phyloP scores from a whole-genome alignment of 2,329 filamentous ascomycete genomes.

The Paradendryphiella salina region DNA sequence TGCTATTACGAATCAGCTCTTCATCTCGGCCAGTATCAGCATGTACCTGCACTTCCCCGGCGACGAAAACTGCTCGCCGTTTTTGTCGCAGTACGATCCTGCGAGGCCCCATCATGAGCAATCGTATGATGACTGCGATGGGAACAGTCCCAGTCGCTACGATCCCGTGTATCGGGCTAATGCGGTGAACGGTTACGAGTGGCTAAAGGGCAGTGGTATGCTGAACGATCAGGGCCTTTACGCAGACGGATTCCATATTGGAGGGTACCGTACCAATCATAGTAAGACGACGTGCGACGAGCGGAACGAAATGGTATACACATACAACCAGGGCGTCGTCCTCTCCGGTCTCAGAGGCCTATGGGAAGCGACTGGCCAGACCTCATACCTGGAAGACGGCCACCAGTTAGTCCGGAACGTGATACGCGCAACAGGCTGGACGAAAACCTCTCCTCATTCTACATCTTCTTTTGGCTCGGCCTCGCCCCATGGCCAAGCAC shows the following conservation, averaged over 20 bases:
- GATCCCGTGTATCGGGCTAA: slow-evolving; percentile 71
- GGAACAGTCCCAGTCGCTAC: slow-evolving; percentile 29
- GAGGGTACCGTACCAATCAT: slow-evolving; percentile 58
- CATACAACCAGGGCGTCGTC: slow-evolving; percentile 93
- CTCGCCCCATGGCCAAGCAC: slow-evolving; percentile 1
- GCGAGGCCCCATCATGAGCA: slow-evolving; percentile 5
- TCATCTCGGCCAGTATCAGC: slow-evolving; percentile 76
- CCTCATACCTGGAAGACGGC: slow-evolving; percentile 73
- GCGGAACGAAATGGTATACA: slow-evolving; percentile 87
- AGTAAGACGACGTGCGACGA: slow-evolving; percentile 74
- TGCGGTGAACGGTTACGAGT: slow-evolving; percentile 76
- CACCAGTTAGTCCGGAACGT: slow-evolving; percentile 75
- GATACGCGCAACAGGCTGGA: slow-evolving; percentile 78
- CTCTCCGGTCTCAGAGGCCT: slow-evolving; percentile 79
- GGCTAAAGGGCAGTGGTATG: slow-evolving; percentile 81
- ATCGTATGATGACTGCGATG: slow-evolving; percentile 16
- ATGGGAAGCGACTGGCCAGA: slow-evolving; percentile 75
- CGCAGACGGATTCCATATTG: slow-evolving; percentile 87
- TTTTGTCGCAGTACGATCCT: slow-evolving; percentile 48
- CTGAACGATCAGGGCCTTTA: slow-evolving; percentile 74
- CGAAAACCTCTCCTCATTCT: slow-evolving; percentile 24
- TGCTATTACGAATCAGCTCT: slow-evolving; percentile 92
- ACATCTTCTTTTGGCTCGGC: slow-evolving; percentile 1
- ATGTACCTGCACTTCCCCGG: slow-evolving; percentile 93
- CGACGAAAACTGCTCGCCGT: slow-evolving; percentile 73